A percentile compares a stretch with the other conserved stretches of the same genome.
Conservation (phyloP, 2,329 filamentous ascomycete species). For the Lecanosticta acicola region DNA sequence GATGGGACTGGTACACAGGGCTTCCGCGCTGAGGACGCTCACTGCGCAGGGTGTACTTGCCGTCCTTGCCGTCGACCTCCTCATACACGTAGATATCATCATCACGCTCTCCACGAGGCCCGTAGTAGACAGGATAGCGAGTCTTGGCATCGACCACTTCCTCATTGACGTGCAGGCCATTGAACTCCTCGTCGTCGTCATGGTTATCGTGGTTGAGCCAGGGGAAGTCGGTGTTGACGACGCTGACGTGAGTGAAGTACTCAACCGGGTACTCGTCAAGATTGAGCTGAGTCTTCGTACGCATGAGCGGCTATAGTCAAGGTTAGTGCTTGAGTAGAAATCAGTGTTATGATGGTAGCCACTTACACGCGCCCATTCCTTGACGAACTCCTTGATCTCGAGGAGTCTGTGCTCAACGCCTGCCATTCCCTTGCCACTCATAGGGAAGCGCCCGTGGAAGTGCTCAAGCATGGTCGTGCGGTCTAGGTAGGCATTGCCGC, state of each 20-base stretch:
- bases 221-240: slow-evolving; percentile 39
- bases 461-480: slow-evolving; percentile 32
- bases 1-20: too few species aligned
- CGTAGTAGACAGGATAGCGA: too few species aligned
- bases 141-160: too few species aligned
- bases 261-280: slow-evolving; percentile 32
- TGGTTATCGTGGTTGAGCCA: slow-evolving; percentile 28
- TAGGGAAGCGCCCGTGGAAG: slow-evolving; percentile 40
- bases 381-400: slow-evolving; percentile 41
- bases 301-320: slow-evolving; percentile 31
- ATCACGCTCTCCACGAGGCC: too few species aligned
- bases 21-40: too few species aligned
- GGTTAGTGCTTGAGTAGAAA: background rate
- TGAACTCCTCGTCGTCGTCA: slow-evolving; percentile 2
- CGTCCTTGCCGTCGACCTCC: too few species aligned
- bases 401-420: slow-evolving; percentile 38
- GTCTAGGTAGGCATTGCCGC: slow-evolving; percentile 42
- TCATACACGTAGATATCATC: too few species aligned
- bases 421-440: slow-evolving; percentile 40
- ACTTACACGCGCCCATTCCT: slow-evolving; percentile 32
- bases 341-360: too few species aligned
- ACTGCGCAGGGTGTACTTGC: too few species aligned
- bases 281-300: slow-evolving; percentile 38
- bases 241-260: slow-evolving; percentile 43
- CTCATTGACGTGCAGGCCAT: too few species aligned